Evolutionary conservation across 331 rosid species (phyloP), one percentile per base, ranked within the genome.

Genomic region (Stylosanthes scabra): DNA sequence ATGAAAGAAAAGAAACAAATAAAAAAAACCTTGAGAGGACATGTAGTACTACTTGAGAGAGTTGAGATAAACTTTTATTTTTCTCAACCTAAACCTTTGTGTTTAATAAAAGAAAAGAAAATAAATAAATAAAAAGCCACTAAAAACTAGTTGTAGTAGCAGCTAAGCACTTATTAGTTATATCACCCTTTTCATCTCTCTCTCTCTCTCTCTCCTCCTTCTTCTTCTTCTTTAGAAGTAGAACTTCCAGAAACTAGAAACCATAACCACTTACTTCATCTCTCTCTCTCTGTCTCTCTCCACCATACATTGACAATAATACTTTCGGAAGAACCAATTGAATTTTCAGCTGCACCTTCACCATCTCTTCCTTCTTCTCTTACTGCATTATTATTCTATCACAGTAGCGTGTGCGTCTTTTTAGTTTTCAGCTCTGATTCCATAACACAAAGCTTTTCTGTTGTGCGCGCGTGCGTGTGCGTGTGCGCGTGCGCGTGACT

Each of bases 141-240:
- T n/a, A 50, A 34, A 50, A 50, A 50, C 55, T 50, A 50, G 8
- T n/a, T 50, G 7, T 12, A 50, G 8, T 12, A 50, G 8, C 20
- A 50, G 7, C 25, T n/a, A n/a, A 50, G 16, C 55, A 50, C 20
- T 50, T 5, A 50, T 13, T 46, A 46, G 49, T 45, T 47, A 47
- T 34, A 34, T 34, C 54, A 4, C 13, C 25, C 20, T 50, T 13
- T 50, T 8, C n/a, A 54, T 67, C 80, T 61, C 77, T 73, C 69
- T 67, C 80, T 69, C 54, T 40, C 41, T 39, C 54, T n/a, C n/a
- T n/a, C 16, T 6, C 5, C 28, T 14, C 11, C 28, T 52, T 2
- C 73, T 68, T 28, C 74, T 74, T 56, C 78, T 68, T 68, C 83
- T 74, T 63, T 78, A 6, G 39, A 1, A 34, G 39, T 34, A 34